Conservation (phyloP, 306 rosid species). For the Canavalia ensiformis region DNA sequence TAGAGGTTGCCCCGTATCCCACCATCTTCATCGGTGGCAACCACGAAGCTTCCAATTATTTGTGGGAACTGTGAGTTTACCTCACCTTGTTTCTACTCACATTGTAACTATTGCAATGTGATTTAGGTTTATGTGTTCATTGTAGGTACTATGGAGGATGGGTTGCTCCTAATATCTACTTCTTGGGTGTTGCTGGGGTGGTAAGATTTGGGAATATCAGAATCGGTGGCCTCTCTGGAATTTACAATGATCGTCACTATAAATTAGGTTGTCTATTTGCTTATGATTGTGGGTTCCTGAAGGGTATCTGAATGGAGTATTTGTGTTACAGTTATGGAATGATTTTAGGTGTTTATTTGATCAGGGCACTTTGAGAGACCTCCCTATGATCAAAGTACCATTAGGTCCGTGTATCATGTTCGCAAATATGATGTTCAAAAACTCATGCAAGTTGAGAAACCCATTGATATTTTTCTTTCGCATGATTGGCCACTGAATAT, state of each 20-base stretch:
- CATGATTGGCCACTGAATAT: conserved; percentile 96
- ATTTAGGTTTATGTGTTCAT: conserved; percentile 8
- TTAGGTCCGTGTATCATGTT: conserved; percentile 89
- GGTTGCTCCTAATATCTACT: conserved; percentile 96
- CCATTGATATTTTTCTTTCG: conserved; percentile 84
- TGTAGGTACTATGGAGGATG: conserved; percentile 96
- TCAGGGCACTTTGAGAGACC: conserved; percentile 96
- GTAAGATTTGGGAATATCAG: conserved; percentile 91
- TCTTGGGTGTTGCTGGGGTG: conserved; percentile 90
- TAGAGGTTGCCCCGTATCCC: conserved; percentile 83
- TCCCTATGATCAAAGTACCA: conserved; percentile 75
- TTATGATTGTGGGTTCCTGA: conserved; percentile 31
- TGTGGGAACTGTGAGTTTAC: conserved; percentile 93
- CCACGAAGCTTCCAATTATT: conserved; percentile 93
- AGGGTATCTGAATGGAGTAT: conserved; percentile 11
- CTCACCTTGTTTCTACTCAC: neutral
- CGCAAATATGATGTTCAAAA: conserved; percentile 90
- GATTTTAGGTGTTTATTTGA: conserved; percentile 44
- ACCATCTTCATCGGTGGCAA: conserved; percentile 96
- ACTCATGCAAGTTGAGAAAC: conserved; percentile 84
- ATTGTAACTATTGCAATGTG: neutral
- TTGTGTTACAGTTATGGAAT: conserved; percentile 10
- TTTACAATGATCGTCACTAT: conserved; percentile 75
- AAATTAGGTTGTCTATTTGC: conserved; percentile 66
- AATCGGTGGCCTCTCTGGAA: conserved; percentile 96